Evolutionary conservation across 805 yeast species (phyloP).

Genomic region (Ogataea pilisensis): DNA sequence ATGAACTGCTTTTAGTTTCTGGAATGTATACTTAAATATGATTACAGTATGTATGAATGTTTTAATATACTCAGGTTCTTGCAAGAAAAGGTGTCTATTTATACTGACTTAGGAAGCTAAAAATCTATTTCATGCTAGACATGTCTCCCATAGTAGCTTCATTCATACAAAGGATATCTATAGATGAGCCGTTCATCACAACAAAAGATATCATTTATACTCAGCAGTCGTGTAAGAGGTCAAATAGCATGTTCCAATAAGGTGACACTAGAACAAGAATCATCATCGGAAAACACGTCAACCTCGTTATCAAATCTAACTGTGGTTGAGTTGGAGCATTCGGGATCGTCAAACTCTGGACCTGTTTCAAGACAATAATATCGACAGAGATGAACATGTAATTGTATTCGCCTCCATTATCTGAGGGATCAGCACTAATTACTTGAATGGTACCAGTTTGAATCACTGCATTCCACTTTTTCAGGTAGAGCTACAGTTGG

Average conservation of each 20-base stretch:
- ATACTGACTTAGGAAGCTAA: too few relatives aligned
- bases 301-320: conserved; percentile 7
- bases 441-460: conserved; percentile 29
- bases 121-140: conserved; percentile 9
- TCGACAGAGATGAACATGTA: conserved; percentile 31
- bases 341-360: conserved; percentile 22
- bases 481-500: conserved; percentile 25
- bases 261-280: neutral
- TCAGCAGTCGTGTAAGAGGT: conserved; percentile 6
- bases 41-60: too few relatives aligned
- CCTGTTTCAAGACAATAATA: conserved; percentile 24
- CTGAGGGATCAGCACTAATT: conserved; percentile 19
- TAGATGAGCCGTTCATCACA: conserved; percentile 1
- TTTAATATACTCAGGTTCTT: too few relatives aligned
- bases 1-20: too few relatives aligned
- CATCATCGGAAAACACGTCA: conserved; percentile 2
- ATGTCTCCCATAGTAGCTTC: conserved; percentile 1
- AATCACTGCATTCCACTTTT: conserved; percentile 16
- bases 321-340: conserved; percentile 25
- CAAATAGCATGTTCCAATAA: conserved; percentile 7
- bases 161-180: neutral
- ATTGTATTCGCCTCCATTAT: conserved; percentile 14
- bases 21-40: too few relatives aligned
- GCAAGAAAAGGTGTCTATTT: too few relatives aligned
- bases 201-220: conserved; percentile 6